Evolutionary conservation across 257 asterid species (phyloP).

Genomic region (Voacanga thouarsii): DNA sequence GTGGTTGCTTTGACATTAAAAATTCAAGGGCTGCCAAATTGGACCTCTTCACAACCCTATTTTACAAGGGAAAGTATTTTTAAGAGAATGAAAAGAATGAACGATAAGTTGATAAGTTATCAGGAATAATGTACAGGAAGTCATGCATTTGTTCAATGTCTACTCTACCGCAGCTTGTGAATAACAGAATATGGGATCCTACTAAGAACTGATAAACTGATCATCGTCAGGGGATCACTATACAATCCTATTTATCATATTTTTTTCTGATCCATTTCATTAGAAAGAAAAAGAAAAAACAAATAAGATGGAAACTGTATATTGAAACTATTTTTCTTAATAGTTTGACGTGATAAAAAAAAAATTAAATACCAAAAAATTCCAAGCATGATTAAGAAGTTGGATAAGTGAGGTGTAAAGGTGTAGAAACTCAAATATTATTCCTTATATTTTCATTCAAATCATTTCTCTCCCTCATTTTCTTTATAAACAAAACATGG

Average conservation of each 20-base stretch:
- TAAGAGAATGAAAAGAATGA: neutral
- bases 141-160: neutral
- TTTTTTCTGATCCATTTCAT: too few species aligned
- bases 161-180: neutral
- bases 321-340: too few species aligned
- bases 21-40: conserved; percentile 85
- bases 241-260: neutral
- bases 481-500: too few species aligned
- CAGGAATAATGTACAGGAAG: neutral
- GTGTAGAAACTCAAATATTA: too few species aligned
- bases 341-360: too few species aligned
- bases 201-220: neutral
- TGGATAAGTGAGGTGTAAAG: too few species aligned
- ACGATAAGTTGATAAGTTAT: neutral
- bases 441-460: too few species aligned
- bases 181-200: neutral
- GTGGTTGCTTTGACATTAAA: conserved; percentile 82
- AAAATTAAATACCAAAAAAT: too few species aligned
- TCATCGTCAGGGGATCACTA: neutral
- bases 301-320: too few species aligned
- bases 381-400: too few species aligned
- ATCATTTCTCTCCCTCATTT: too few species aligned
- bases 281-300: too few species aligned
- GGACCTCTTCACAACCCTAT: conserved; percentile 67
- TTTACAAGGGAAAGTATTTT: neutral